Base-by-base conservation (phyloP, 495 filamentous ascomycete species). In the Hypoxylon trugodes region DNA sequence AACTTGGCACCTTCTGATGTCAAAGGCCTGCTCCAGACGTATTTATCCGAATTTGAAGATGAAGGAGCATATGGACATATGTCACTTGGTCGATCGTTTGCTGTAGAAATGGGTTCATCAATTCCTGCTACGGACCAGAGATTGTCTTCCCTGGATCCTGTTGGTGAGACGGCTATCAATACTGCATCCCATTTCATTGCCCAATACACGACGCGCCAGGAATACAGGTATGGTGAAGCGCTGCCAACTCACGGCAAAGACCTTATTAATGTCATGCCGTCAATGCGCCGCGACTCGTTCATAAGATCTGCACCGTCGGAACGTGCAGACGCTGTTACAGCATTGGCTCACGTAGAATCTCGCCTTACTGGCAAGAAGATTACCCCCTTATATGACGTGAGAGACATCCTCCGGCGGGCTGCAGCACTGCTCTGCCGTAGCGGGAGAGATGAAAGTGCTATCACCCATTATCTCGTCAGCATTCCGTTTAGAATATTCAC, bases 181-280 rank as follows among this genome's bases (percentile, higher is more conserved):
- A 89, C 93, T 10, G 93, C 92, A 9, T 97, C 94, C 10, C 93
- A 97, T 72, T 96, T 98, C 66, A 88, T 98, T 71, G 90, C 93
- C 26, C 92, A 97, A 70, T 97, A 98, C 69, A 97, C 93, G n/a
- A 95, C 90, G 18, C 90, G 95, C 6, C 96, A 98, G 70, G 92
- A 92, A 66, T 98, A 98, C 72, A 86, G 90, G 24, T 90, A 90
- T 59, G 84, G 89, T 10, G 91, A 96, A 69, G 77, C 86, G 8
- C 71, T 88, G 35, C 83, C 86, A 8, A 86, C 86, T 33, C 81
- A 87, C 59, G 82, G 84, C 47, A 73, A 77, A 46, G 88, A 91
- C 55, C 84, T 87, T 81, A 65, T 86, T 21, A 79, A 79, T 32
- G 80, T 86, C 51, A 82, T 86, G 73, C 78, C 79, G 5, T 68